Conservation (phyloP, 345 rosid species). For the Mercurialis annua region DNA sequence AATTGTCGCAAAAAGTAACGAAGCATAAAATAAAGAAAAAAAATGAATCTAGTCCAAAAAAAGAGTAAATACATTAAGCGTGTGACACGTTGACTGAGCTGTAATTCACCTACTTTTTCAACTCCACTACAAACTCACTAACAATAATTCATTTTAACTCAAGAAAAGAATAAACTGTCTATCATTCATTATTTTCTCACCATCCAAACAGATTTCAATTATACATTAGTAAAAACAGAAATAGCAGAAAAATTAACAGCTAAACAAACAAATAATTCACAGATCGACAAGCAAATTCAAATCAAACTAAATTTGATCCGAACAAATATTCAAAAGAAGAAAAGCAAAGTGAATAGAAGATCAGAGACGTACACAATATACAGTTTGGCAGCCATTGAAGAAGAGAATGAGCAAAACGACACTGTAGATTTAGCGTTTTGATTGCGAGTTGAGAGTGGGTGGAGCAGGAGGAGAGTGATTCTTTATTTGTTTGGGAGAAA, state of each 20-base stretch:
- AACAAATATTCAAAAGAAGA: not conserved
- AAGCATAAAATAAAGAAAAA: no score
- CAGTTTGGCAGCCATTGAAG: conserved; percentile 20
- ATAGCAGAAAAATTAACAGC: not conserved
- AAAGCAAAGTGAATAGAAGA: not conserved
- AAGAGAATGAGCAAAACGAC: not conserved
- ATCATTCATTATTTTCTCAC: not conserved
- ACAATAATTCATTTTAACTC: not conserved
- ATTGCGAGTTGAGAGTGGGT: no score
- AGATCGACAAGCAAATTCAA: not conserved
- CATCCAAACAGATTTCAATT: conserved; percentile 3
- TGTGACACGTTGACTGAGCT: not conserved
- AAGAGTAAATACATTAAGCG: not conserved
- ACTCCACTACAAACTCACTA: not conserved
- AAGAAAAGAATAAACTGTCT: no score
- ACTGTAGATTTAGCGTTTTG: not conserved
- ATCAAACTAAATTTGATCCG: not conserved
- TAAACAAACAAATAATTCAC: not conserved
- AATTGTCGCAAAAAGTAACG: no score
- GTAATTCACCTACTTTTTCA: not conserved
- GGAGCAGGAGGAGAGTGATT: no score
- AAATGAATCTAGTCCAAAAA: not conserved
- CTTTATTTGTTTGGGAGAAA: not conserved
- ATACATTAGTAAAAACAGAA: not conserved
- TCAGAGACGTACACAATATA: conserved; percentile 21